phyloP scores from a whole-genome alignment of 352 stramenopile species.

The Phytophthora melonis region DNA sequence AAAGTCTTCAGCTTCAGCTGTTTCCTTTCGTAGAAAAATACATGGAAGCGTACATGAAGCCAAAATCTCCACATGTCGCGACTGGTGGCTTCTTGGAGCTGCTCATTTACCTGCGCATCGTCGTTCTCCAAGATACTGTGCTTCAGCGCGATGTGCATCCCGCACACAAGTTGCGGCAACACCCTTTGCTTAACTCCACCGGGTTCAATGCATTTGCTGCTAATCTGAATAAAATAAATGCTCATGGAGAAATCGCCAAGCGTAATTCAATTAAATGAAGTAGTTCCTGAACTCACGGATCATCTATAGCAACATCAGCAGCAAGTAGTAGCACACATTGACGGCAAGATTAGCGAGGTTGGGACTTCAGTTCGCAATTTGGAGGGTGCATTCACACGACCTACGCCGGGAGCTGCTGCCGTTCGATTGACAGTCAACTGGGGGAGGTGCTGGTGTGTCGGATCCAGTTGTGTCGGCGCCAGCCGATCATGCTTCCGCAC shows the following conservation, averaged over 20 bases:
- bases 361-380: background rate
- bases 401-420: constrained; percentile 7
- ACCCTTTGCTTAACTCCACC: background rate
- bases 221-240: constrained; percentile 12
- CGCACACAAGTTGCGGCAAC: background rate
- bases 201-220: background rate
- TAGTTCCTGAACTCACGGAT: constrained; percentile 18
- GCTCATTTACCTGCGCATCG: background rate
- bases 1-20: constrained; percentile 7
- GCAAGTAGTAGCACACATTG: constrained; percentile 5
- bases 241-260: constrained; percentile 3
- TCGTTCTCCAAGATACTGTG: constrained; percentile 12
- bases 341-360: constrained; percentile 11
- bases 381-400: constrained; percentile 3
- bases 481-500: background rate
- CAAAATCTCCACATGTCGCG: constrained; percentile 11
- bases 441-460: background rate
- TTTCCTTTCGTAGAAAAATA: constrained; percentile 24
- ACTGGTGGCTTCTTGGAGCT: constrained; percentile 10
- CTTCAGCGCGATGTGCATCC: constrained; percentile 3
- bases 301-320: constrained; percentile 14
- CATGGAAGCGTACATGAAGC: constrained; percentile 6
- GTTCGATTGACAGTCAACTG: constrained; percentile 15
- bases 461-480: too few species aligned
- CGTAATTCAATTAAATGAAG: background rate